Evolutionary conservation across 345 rosid species (phyloP), one percentile per base, ranked within the genome.

Genomic region (Cardamine resedifolia): DNA sequence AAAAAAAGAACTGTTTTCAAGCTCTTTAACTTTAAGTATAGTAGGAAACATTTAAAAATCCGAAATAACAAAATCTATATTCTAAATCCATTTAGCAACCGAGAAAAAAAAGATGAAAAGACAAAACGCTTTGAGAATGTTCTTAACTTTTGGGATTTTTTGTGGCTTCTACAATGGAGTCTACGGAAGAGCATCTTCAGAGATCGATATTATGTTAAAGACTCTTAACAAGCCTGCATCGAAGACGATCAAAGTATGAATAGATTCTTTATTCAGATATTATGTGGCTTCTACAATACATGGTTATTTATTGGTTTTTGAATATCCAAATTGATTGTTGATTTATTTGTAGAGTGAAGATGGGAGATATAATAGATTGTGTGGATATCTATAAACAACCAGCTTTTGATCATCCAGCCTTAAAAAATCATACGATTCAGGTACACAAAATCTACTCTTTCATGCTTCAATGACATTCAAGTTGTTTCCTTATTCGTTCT

Each of bases 341-440:
- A 31, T 9, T 34, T 55, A 49, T 12, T 1, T 69, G 59, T 55
- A 83, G 89, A 85, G 83, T 12, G 80, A 78, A 74, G 86, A 83
- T 58, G 92, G n/a, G 89, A 16, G 88, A 85, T 67, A 68, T 82
- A 10, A 83, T 82, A 20, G 88, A 83, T 27, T 85, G 86, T 38
- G 70, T 87, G 3, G 78, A 83, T 51, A 72, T 85, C 47, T 58
- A 82, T 58, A 82, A 75, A 27, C 92, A 87, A 60, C 84, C 75
- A 30, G 83, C 89, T 52, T 84, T 87, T 8, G 87, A 85, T 68
- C 85, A 81, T 71, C 87, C 86, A 0, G 74, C 63, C 1, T 56
- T 84, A 47, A 85, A 10, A 72, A 73, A 72, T 66, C 88, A 83
- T 43, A 70, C 52, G 7, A 74, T 85, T 60, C 89, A 85, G 79